Base-by-base conservation (phyloP, 257 asterid species). In the Solanum corneliomulleri region DNA sequence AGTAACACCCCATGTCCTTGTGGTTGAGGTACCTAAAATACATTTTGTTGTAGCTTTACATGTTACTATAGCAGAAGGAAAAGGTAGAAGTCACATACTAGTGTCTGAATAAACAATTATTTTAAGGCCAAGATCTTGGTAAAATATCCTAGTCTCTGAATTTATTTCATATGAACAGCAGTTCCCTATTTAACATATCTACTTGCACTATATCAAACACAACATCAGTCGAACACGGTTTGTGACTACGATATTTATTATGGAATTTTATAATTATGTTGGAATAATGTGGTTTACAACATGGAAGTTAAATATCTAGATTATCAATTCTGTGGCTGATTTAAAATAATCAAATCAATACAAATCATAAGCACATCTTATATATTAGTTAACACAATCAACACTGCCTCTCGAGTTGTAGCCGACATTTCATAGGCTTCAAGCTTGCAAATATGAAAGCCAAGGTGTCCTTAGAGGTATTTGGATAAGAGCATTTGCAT, bases 1-100 rank as follows among this genome's bases (percentile, higher is more conserved):
- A 47, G 89, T 35, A 82, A 87, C 78, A 25, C 89, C 89, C 89
- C 89, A 87, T 52, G 86, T 37, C 76, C 49, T 69, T 82, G 86
- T 44, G 45, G 84, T 49, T 70, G 86, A 82, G 68, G 9, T 23
- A 66, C 89, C 86, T 81, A 66, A 31, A 66, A 82, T 20, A 23
- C 15, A 87, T 4, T 47, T 80, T 29, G 84, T 80, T 29, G 69
- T 68, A 80, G 29, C 25, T 78, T 16, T 66, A 45, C 64, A 47
- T 9, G 66, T 27, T 80, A 27, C 27, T 16, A 78, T 9, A 15
- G 16, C 39, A n/a, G 58, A 45, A 45, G n/a, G 13, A 78, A 27
- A 45, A 44, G 41, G 68, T 45, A 33, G 33, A 78, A 78, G 52
- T 23, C 64, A 49, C 21, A 14, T 66, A 80, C 66, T 78, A 45